These are phyloP conservation scores for Podospora fimiseda DNA, from an alignment of 495 filamentous ascomycete species.

Conservation along the genomic window DNA sequence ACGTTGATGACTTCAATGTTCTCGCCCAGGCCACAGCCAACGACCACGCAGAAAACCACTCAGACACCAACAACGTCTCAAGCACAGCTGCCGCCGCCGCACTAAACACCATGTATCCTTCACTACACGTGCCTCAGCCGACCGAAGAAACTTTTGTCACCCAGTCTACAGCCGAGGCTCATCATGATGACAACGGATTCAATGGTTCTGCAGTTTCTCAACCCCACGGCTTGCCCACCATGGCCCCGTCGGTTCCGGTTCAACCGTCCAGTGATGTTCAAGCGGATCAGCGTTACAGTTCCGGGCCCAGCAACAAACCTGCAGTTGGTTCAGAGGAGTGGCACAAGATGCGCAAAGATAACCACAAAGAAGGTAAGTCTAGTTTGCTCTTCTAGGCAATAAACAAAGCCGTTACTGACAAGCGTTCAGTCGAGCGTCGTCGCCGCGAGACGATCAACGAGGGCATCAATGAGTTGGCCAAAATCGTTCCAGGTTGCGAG, in stretches of 20 bases:
- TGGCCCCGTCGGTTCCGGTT: constrained; percentile 32
- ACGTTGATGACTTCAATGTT: constrained; percentile 42
- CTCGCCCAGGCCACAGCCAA: constrained; percentile 41
- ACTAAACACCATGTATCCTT: constrained; percentile 58
- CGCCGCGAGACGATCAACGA: constrained; percentile 98
- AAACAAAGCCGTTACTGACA: constrained; percentile 9
- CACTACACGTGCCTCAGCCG: constrained; percentile 62
- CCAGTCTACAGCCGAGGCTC: constrained; percentile 12
- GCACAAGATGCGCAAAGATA: constrained; percentile 96
- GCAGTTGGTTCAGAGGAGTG: constrained; percentile 93
- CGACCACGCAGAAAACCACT: constrained; percentile 37
- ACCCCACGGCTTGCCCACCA: constrained; percentile 44
- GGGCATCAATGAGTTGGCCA: constrained; percentile 95
- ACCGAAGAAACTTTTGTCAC: constrained; percentile 62
- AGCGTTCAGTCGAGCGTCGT: constrained; percentile 75
- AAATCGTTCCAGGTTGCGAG: constrained; percentile 95
- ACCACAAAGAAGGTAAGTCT: constrained; percentile 92
- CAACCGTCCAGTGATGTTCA: constrained; percentile 29
- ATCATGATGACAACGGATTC: constrained; percentile 31
- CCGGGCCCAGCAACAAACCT: constrained; percentile 53
- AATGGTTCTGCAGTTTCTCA: constrained; percentile 31
- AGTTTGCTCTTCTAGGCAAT: not conserved
- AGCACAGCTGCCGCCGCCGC: constrained; percentile 68
- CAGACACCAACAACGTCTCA: constrained; percentile 46
- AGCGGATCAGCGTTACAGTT: constrained; percentile 18